Percentiles rank a stretch among this genome's conserved stretches.
Evolutionary conservation across 345 rosid species (phyloP).

Genomic region (Linum trigynum): DNA sequence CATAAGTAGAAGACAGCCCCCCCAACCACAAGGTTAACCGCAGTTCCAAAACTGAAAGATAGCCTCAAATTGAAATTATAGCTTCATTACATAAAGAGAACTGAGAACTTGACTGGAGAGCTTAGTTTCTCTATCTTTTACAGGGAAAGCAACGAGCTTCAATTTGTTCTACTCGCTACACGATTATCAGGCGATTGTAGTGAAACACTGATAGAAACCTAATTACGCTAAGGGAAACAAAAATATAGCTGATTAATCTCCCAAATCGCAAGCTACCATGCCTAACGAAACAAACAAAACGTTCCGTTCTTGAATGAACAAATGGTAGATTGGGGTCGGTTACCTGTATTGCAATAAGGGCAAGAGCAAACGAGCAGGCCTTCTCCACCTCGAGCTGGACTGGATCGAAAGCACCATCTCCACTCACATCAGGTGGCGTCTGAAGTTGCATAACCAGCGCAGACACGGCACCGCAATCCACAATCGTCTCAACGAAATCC

Average conservation of each 20-base stretch:
- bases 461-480: slow-evolving; percentile 56
- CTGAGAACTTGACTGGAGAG: too few relatives aligned
- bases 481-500: slow-evolving; percentile 41
- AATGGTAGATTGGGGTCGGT: not conserved
- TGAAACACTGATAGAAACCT: not conserved
- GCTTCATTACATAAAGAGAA: not conserved
- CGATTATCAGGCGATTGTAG: too few relatives aligned
- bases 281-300: not conserved
- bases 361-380: slow-evolving; percentile 47
- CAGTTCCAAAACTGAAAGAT: not conserved
- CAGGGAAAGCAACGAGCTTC: too few relatives aligned
- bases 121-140: too few relatives aligned
- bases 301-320: not conserved
- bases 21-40: not conserved
- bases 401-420: slow-evolving; percentile 5
- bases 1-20: not conserved
- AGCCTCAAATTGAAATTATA: not conserved
- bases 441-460: slow-evolving; percentile 44
- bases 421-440: slow-evolving; percentile 15
- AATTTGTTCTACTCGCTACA: too few relatives aligned
- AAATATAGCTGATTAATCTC: not conserved
- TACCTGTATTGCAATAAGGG: slow-evolving; percentile 56
- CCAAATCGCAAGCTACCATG: not conserved
- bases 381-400: slow-evolving; percentile 50
- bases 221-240: not conserved